These are phyloP conservation scores for Cylindrodendrum hubeiense DNA, from an alignment of 2,329 filamentous ascomycete species.

Conservation along the genomic window DNA sequence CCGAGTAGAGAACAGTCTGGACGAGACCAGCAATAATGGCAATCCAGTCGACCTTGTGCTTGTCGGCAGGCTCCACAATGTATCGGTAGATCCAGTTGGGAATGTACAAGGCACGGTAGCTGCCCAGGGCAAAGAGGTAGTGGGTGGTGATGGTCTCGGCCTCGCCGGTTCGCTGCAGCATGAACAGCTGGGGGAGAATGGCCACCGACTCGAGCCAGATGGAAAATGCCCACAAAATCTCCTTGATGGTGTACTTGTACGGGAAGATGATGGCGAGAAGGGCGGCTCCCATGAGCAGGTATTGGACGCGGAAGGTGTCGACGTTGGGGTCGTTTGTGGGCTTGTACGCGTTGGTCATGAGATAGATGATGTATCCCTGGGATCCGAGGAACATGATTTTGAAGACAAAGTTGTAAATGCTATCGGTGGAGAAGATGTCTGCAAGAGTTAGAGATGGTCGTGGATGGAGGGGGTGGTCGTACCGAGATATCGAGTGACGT, in stretches of 20 bases:
- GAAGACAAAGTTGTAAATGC: constrained; percentile 93
- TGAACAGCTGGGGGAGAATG: constrained; percentile 96
- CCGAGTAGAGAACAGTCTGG: constrained; percentile 95
- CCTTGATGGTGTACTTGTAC: constrained; percentile 83
- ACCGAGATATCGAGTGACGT: constrained; percentile 93
- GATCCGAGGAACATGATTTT: constrained; percentile 95
- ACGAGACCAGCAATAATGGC: constrained; percentile 89
- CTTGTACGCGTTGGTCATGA: constrained; percentile 98
- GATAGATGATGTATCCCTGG: constrained; percentile 94
- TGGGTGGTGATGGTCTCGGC: constrained; percentile 99
- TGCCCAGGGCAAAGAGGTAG: constrained; percentile 93
- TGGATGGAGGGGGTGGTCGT: constrained; percentile 32
- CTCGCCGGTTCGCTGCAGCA: constrained; percentile 97
- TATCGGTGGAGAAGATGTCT: constrained; percentile 90
- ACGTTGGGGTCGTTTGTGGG: constrained; percentile 97
- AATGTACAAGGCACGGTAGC: constrained; percentile 95
- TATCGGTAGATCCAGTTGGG: constrained; percentile 99
- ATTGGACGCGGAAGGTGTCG: constrained; percentile 97
- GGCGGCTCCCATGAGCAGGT: constrained; percentile 85
- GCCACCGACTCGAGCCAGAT: constrained; percentile 99
- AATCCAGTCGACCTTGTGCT: constrained; percentile 84
- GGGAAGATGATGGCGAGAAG: constrained; percentile 86
- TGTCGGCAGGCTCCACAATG: constrained; percentile 70
- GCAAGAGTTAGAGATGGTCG: constrained; percentile 24
- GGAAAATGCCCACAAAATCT: constrained; percentile 97